Conservation (phyloP, 1,139 yeast genomes). For the Wickerhamomyces sp. region DNA sequence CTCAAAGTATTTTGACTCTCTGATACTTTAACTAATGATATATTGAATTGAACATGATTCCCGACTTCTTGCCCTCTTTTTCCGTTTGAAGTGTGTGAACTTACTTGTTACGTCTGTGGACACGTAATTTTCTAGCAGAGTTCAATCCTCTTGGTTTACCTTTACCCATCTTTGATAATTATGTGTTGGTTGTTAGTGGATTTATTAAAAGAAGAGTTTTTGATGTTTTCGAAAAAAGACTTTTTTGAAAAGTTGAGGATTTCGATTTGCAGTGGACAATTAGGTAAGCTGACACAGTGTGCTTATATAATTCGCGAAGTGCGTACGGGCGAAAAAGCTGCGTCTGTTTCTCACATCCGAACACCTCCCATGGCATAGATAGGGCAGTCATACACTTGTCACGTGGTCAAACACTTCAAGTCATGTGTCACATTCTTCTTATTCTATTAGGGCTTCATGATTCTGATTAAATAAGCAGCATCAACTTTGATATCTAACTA, state of each 20-base stretch:
- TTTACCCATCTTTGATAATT: conserved; percentile 58
- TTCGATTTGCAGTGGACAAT: too few relatives aligned
- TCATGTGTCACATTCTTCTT: background rate
- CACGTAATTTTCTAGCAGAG: conserved; percentile 99
- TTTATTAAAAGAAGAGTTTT: background rate
- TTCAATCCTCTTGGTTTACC: conserved; percentile 98
- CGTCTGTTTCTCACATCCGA: background rate
- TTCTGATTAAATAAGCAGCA: background rate
- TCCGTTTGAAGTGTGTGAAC: conserved; percentile 19
- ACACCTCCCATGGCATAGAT: background rate
- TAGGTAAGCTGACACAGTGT: too few relatives aligned
- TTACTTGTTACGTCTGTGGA: conserved; percentile 96
- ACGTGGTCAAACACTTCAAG: background rate
- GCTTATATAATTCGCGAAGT: too few relatives aligned
- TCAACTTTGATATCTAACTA: too few relatives aligned
- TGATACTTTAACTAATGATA: too few relatives aligned
- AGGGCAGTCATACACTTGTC: background rate
- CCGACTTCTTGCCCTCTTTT: background rate
- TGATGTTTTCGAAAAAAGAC: conserved; percentile 5
- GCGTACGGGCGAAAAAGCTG: background rate
- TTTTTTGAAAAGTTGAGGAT: background rate
- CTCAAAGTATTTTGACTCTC: background rate
- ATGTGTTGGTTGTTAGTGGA: background rate
- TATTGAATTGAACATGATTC: background rate
- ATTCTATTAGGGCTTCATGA: background rate